Conservation (phyloP, 352 stramenopile species). For the Pythium biforme region DNA sequence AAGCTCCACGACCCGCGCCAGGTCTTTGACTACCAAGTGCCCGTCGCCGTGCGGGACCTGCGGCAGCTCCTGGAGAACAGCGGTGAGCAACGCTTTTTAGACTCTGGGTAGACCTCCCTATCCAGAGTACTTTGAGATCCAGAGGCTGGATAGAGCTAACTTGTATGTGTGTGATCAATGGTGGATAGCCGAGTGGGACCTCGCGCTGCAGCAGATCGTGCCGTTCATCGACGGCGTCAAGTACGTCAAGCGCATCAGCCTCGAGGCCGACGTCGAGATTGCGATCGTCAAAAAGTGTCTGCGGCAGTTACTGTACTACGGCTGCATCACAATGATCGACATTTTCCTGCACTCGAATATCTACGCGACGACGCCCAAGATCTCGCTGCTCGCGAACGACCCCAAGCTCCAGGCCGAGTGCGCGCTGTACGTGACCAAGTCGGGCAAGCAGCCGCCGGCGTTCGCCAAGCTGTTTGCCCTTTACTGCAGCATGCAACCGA, state of each 20-base stretch:
- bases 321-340: slow-evolving; percentile 87
- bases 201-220: slow-evolving; percentile 87
- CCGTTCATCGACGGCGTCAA: slow-evolving; percentile 90
- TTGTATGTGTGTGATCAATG: too few species aligned
- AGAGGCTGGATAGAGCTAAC: too few species aligned
- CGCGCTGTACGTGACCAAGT: slow-evolving; percentile 78
- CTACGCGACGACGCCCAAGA: slow-evolving; percentile 72
- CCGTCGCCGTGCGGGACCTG: slow-evolving; percentile 75
- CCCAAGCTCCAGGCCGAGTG: slow-evolving; percentile 71
- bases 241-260: slow-evolving; percentile 88
- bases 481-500: slow-evolving; percentile 86
- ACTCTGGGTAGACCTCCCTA: too few species aligned
- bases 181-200: slow-evolving; percentile 77
- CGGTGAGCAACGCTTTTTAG: slow-evolving; percentile 32
- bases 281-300: slow-evolving; percentile 88
- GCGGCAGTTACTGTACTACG: slow-evolving; percentile 86
- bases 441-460: slow-evolving; percentile 45
- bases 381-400: slow-evolving; percentile 57
- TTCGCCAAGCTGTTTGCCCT: slow-evolving; percentile 84
- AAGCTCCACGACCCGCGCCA: slow-evolving; percentile 62
- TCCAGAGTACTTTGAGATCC: too few species aligned
- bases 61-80: slow-evolving; percentile 71
- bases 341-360: slow-evolving; percentile 92
- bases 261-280: slow-evolving; percentile 87
- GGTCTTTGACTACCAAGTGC: slow-evolving; percentile 86